These are phyloP conservation scores for Penicillium antarcticum DNA, from an alignment of 495 filamentous ascomycete genomes.

Conservation along the genomic window DNA sequence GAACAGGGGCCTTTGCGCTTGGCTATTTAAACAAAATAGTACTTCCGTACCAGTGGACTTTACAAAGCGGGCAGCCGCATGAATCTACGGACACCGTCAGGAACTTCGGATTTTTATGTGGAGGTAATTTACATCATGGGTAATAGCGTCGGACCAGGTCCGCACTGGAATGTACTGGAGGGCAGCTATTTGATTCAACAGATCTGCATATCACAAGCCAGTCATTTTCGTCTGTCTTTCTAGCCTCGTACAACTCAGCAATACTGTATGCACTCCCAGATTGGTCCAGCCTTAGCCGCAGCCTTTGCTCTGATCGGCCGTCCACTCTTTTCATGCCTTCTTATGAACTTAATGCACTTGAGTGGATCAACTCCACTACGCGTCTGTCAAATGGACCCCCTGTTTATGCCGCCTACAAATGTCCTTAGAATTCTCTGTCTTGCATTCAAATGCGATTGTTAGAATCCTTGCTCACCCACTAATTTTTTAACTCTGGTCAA, in stretches of 20 bases:
- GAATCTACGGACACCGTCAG: too few species aligned
- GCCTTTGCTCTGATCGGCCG: slow-evolving; percentile 6
- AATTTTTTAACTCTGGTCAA: background rate
- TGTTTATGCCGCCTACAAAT: slow-evolving; percentile 1
- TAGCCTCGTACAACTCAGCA: background rate
- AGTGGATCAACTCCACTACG: slow-evolving; percentile 6
- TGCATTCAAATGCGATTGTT: too few species aligned
- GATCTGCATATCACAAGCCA: background rate
- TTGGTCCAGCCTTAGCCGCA: background rate
- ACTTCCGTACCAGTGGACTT: too few species aligned
- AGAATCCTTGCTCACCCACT: background rate
- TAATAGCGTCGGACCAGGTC: background rate
- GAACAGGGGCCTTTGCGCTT: too few species aligned
- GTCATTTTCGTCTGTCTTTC: background rate
- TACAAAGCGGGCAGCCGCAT: too few species aligned
- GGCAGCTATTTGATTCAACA: background rate
- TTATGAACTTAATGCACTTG: slow-evolving; percentile 3
- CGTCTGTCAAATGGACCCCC: slow-evolving; percentile 1
- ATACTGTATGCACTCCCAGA: background rate
- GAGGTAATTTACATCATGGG: background rate
- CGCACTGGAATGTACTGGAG: background rate
- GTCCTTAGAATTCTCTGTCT: too few species aligned
- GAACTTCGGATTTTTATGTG: background rate
- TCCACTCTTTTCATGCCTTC: background rate
- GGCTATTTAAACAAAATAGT: background rate